phyloP scores from a whole-genome alignment of 2,329 filamentous ascomycete species.

The Orbilia ellipsospora region DNA sequence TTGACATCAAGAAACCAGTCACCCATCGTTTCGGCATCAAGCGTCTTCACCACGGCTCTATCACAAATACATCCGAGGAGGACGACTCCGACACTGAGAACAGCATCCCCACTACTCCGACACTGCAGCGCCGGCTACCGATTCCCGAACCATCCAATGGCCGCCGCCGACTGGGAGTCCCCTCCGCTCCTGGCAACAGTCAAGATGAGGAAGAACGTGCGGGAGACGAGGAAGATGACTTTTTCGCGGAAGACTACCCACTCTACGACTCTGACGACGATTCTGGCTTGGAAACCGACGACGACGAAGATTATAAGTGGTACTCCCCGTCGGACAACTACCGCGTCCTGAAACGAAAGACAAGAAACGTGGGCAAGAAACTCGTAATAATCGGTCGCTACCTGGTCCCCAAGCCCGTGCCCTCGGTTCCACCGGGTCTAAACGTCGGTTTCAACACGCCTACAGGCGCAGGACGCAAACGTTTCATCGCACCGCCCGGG shows the following conservation, averaged over 20 bases:
- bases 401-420: constrained; percentile 43
- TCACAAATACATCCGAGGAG: constrained; percentile 82
- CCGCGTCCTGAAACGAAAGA: constrained; percentile 33
- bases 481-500: constrained; percentile 70
- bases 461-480: constrained; percentile 57
- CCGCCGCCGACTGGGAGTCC: neutral
- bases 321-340: constrained; percentile 46
- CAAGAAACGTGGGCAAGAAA: constrained; percentile 42
- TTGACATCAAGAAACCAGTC: constrained; percentile 93
- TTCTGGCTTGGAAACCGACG: constrained; percentile 48
- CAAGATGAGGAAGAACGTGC: constrained; percentile 61
- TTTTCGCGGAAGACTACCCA: constrained; percentile 50
- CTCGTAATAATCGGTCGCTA: constrained; percentile 49
- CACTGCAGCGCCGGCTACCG: constrained; percentile 26
- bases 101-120: constrained; percentile 26
- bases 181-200: constrained; percentile 18
- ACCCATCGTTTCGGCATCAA: constrained; percentile 92
- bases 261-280: constrained; percentile 47
- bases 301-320: constrained; percentile 44
- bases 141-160: constrained; percentile 21
- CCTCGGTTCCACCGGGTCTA: constrained; percentile 39
- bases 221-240: constrained; percentile 47
- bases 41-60: constrained; percentile 77
- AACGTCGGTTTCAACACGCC: constrained; percentile 52
- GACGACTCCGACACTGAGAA: constrained; percentile 76